Evolutionary conservation across 2,329 filamentous ascomycete species (phyloP).

Genomic region (Anisogramma anomala): DNA sequence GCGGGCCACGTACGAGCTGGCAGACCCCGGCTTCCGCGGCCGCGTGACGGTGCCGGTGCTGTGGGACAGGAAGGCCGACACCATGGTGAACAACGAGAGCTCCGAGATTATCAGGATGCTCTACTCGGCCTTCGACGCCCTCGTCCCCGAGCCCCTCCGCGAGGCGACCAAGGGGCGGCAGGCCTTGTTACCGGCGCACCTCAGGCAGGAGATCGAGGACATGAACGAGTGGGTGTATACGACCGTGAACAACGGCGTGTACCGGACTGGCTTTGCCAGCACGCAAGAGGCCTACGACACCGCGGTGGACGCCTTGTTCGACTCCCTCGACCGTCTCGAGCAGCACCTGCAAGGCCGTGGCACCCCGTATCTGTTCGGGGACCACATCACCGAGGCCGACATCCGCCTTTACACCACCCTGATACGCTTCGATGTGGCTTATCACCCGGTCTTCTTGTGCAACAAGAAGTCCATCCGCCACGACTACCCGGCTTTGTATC

Average conservation of each 20-base stretch:
- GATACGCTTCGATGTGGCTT: constrained; percentile 56
- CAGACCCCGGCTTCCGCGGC: constrained; percentile 54
- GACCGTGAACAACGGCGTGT: constrained; percentile 38
- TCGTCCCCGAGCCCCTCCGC: constrained; percentile 40
- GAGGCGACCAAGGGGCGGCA: constrained; percentile 33
- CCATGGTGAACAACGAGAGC: constrained; percentile 74
- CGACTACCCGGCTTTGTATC: constrained; percentile 55
- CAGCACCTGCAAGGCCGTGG: constrained; percentile 35
- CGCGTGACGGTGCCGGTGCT: constrained; percentile 65
- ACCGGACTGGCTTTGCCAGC: constrained; percentile 52
- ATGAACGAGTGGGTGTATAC: constrained; percentile 58
- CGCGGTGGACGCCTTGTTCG: constrained; percentile 48
- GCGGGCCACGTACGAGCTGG: constrained; percentile 58
- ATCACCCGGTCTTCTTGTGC: constrained; percentile 54
- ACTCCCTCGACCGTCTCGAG: constrained; percentile 53
- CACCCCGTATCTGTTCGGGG: constrained; percentile 50
- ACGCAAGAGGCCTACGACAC: constrained; percentile 55
- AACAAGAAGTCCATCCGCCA: constrained; percentile 52
- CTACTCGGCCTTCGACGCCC: constrained; percentile 58
- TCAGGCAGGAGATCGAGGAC: constrained; percentile 47
- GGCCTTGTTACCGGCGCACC: constrained; percentile 41
- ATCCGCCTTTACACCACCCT: constrained; percentile 57
- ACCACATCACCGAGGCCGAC: constrained; percentile 56
- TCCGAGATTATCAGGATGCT: constrained; percentile 78
- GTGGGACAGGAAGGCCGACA: constrained; percentile 55